Evolutionary conservation across 106 monocot species (phyloP).

Genomic region (Triglochin maritima): DNA sequence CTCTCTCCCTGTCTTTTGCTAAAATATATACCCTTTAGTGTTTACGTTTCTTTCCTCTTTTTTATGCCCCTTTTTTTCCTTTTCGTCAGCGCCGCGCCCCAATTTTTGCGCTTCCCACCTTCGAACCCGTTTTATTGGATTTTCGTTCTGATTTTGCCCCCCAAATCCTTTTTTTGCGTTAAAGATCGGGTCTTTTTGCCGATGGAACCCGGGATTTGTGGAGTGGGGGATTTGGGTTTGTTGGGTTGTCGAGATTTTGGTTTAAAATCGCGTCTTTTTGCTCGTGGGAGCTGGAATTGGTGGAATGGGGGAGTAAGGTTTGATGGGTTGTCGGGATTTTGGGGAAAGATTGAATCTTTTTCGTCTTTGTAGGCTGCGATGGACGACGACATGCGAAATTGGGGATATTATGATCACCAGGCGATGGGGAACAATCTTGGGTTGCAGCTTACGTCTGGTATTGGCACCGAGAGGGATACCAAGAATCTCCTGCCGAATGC

Average conservation of each 20-base stretch:
- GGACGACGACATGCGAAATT: constrained; percentile 50
- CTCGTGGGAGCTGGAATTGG: neutral
- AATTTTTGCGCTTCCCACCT: too few species aligned
- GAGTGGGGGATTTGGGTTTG: too few species aligned
- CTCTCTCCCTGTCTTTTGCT: neutral
- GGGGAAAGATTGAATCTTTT: neutral
- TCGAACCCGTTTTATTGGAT: too few species aligned
- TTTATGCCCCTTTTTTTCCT: neutral
- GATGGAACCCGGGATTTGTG: too few species aligned
- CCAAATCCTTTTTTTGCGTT: too few species aligned
- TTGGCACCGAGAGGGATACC: constrained; percentile 33
- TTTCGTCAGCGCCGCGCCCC: too few species aligned
- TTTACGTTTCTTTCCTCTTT: neutral
- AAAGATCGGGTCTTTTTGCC: too few species aligned
- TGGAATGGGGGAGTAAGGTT: neutral
- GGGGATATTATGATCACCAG: constrained; percentile 38
- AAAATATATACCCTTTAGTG: neutral
- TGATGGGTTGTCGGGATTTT: neutral
- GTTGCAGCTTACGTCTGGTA: constrained; percentile 53
- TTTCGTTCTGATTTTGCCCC: too few species aligned
- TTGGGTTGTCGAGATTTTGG: too few species aligned
- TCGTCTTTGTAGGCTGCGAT: constrained; percentile 8
- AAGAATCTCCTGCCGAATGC: constrained; percentile 34
- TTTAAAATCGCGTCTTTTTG: too few species aligned
- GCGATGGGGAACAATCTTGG: constrained; percentile 35